Conservation (phyloP, 2,329 filamentous ascomycete species). For the Trichoderma hamatum region DNA sequence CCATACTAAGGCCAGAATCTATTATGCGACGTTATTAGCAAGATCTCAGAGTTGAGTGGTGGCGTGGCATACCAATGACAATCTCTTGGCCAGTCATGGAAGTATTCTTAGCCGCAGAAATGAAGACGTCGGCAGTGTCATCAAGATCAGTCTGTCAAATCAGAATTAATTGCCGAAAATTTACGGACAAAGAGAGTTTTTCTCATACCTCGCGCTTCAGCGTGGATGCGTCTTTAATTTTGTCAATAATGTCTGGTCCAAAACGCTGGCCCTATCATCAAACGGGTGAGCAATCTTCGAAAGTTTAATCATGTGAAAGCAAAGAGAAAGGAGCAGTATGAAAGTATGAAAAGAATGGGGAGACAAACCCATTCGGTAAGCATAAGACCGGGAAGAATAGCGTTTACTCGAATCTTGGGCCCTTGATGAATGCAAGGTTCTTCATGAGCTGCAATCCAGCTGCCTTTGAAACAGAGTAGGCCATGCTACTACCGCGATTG, state of each 20-base stretch:
- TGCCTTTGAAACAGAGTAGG: slow-evolving; percentile 20
- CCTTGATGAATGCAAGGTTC: slow-evolving; percentile 21
- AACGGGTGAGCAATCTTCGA: not conserved
- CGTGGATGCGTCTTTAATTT: not conserved
- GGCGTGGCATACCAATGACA: slow-evolving; percentile 7
- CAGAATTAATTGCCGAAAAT: not conserved
- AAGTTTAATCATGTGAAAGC: too few relatives aligned
- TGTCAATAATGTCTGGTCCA: not conserved
- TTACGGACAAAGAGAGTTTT: not conserved
- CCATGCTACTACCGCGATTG: slow-evolving; percentile 20
- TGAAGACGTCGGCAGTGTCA: slow-evolving; percentile 12
- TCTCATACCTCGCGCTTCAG: slow-evolving; percentile 10
- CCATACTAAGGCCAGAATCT: slow-evolving; percentile 18
- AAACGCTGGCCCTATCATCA: slow-evolving; percentile 11
- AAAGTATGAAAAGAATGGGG: not conserved
- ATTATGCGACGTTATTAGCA: not conserved
- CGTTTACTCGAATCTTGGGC: slow-evolving; percentile 23
- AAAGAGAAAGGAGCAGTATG: not conserved
- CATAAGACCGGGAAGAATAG: slow-evolving; percentile 20
- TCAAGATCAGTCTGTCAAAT: slow-evolving; percentile 9
- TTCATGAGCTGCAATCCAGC: slow-evolving; percentile 24
- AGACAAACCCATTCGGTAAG: slow-evolving; percentile 24
- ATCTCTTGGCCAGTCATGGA: slow-evolving; percentile 24
- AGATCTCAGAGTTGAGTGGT: too few relatives aligned
- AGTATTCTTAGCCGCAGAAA: slow-evolving; percentile 15